Percentiles rank a stretch among this genome's conserved stretches.
phyloP scores from a whole-genome alignment of 2,329 filamentous ascomycete species.

The Penicillium capsulatum region DNA sequence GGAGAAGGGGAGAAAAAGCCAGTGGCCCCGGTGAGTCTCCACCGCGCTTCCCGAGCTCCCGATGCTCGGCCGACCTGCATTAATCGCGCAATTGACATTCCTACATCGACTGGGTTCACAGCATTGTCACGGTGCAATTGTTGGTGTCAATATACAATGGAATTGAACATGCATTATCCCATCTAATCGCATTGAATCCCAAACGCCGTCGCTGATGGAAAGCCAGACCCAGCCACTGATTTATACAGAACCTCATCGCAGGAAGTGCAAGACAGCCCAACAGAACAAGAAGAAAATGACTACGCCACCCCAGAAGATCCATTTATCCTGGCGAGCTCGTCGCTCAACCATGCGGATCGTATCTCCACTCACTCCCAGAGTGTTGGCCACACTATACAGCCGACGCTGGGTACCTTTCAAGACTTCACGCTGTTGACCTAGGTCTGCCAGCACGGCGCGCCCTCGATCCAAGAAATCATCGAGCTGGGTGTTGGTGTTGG shows the following conservation, averaged over 20 bases:
- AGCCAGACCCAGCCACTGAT: slow-evolving; percentile 2
- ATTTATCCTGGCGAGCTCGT: slow-evolving; percentile 89
- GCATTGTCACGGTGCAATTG: too few species aligned
- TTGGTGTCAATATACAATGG: too few species aligned
- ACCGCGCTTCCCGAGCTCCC: slow-evolving; percentile 17
- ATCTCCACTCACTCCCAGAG: slow-evolving; percentile 85
- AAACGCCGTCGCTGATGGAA: slow-evolving; percentile 33
- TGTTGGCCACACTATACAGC: slow-evolving; percentile 90
- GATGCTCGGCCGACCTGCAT: slow-evolving; percentile 15
- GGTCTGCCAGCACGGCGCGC: slow-evolving; percentile 80
- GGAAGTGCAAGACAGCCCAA: slow-evolving; percentile 80
- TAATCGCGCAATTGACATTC: background rate
- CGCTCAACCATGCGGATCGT: slow-evolving; percentile 96
- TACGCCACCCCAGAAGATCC: slow-evolving; percentile 90
- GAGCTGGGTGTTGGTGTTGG: slow-evolving; percentile 73
- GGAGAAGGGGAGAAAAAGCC: slow-evolving; percentile 13
- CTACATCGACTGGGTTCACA: too few species aligned
- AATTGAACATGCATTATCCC: background rate
- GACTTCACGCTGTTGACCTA: slow-evolving; percentile 87
- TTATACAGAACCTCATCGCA: slow-evolving; percentile 54
- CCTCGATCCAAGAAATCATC: slow-evolving; percentile 93
- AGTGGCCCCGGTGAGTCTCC: slow-evolving; percentile 14
- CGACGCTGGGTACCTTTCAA: slow-evolving; percentile 89
- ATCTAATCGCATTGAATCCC: slow-evolving; percentile 8
- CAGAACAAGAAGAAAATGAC: slow-evolving; percentile 86